Percentiles rank a stretch among this genome's conserved stretches.
These are phyloP conservation scores for Radiomyces spectabilis DNA, from an alignment of 192 early-diverging fungal species.

Conservation along the genomic window DNA sequence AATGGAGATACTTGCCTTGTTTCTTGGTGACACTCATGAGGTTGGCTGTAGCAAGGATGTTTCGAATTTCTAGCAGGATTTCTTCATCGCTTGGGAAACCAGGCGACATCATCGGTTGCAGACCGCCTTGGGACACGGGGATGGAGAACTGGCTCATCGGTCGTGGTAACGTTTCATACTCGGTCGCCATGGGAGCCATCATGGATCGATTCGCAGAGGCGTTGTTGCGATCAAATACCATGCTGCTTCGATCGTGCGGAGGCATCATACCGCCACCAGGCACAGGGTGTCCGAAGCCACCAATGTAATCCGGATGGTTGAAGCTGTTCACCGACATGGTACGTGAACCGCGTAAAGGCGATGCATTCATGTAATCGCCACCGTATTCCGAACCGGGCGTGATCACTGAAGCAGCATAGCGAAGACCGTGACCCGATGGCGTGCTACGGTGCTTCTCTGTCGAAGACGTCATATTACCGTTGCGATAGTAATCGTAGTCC, in stretches of 20 bases:
- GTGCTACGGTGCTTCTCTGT: background rate
- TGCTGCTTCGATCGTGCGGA: background rate
- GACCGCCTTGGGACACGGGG: conserved; percentile 15
- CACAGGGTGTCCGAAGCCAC: too few species aligned
- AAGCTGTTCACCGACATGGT: conserved; percentile 2
- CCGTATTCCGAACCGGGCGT: background rate
- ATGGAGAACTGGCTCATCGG: conserved; percentile 28
- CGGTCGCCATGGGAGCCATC: background rate
- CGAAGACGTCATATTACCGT: conserved; percentile 6
- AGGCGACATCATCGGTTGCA: conserved; percentile 17
- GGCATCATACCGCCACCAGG: too few species aligned
- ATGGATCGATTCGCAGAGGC: background rate
- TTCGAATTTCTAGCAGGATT: conserved; percentile 56
- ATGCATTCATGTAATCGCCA: background rate
- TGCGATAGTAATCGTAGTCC: conserved; percentile 26
- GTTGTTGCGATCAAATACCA: background rate
- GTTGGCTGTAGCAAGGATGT: conserved; percentile 81
- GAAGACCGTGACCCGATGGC: background rate
- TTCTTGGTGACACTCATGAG: conserved; percentile 99
- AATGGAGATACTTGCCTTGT: conserved; percentile 45
- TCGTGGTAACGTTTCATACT: background rate
- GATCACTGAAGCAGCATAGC: too few species aligned
- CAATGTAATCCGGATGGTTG: too few species aligned
- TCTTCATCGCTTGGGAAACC: conserved; percentile 60
- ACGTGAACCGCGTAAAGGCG: background rate